Evolutionary conservation across 2,329 filamentous ascomycete genomes (phyloP).

Genomic region (Pseudogymnoascus sp.): DNA sequence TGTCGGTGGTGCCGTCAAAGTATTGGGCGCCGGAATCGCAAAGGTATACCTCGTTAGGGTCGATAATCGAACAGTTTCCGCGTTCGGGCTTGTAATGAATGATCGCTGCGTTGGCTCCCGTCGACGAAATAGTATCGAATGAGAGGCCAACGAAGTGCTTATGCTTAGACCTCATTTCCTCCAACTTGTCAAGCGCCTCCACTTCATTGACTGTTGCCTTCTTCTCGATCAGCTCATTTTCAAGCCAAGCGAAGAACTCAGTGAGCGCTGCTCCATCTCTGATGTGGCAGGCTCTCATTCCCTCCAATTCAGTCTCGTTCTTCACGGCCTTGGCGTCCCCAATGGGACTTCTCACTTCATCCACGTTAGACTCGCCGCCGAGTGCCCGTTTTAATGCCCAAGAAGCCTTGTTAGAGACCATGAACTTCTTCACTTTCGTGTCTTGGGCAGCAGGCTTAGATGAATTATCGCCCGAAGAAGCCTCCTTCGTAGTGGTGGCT

Average conservation of each 20-base stretch:
- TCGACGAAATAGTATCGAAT: slow-evolving; percentile 94
- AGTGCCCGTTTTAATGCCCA: slow-evolving; percentile 87
- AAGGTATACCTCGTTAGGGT: slow-evolving; percentile 80
- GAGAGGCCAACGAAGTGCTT: slow-evolving; percentile 82
- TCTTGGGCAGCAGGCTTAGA: slow-evolving; percentile 29
- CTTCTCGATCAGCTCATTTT: slow-evolving; percentile 74
- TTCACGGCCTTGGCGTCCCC: slow-evolving; percentile 91
- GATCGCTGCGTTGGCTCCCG: slow-evolving; percentile 74
- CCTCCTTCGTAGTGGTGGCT: slow-evolving; percentile 20
- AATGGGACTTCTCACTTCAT: slow-evolving; percentile 81
- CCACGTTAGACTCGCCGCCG: slow-evolving; percentile 77
- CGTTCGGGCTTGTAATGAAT: slow-evolving; percentile 93
- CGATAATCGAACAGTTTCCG: slow-evolving; percentile 74
- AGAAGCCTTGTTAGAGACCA: slow-evolving; percentile 82
- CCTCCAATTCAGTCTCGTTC: slow-evolving; percentile 80
- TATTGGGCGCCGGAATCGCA: slow-evolving; percentile 98
- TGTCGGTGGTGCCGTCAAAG: slow-evolving; percentile 90
- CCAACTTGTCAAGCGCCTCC: slow-evolving; percentile 83
- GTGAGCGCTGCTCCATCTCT: slow-evolving; percentile 86
- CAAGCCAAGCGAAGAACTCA: slow-evolving; percentile 94
- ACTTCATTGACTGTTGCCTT: slow-evolving; percentile 77
- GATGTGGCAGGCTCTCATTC: slow-evolving; percentile 91
- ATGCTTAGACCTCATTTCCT: slow-evolving; percentile 61
- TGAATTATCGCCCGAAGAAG: slow-evolving; percentile 30
- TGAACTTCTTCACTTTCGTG: slow-evolving; percentile 52